Evolutionary conservation across 371 early-diverging fungal genomes (phyloP).

Genomic region (Lichtheimia ornata): DNA sequence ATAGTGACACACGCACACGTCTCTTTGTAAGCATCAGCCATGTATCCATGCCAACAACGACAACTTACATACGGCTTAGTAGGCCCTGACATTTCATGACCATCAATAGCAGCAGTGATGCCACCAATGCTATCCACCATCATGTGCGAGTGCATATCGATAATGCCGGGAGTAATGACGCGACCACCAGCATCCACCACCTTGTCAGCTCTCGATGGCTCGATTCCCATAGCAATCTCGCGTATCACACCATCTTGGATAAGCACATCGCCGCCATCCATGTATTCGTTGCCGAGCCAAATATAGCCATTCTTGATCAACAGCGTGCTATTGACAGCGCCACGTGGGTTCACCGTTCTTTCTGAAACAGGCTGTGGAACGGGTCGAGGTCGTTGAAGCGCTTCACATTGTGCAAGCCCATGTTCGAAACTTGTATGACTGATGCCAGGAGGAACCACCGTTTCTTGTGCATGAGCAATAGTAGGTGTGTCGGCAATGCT

Average conservation of each 20-base stretch:
- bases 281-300: neutral
- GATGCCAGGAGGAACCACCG: neutral
- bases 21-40: neutral
- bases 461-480: no score
- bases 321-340: neutral
- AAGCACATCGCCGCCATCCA: neutral
- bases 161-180: slow-evolving; percentile 77
- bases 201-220: neutral
- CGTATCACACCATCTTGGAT: neutral
- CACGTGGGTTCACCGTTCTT: neutral
- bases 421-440: neutral
- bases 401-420: neutral
- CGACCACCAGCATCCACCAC: slow-evolving; percentile 66
- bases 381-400: no score
- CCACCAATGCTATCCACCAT: slow-evolving; percentile 63
- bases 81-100: slow-evolving; percentile 71
- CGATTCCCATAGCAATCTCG: neutral
- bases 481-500: no score
- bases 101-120: slow-evolving; percentile 56
- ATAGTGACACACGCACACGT: no score
- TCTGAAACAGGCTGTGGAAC: no score
- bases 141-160: slow-evolving; percentile 80
- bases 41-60: neutral
- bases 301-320: neutral
- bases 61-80: slow-evolving; percentile 55